Percentiles rank a stretch among this genome's conserved stretches.
Evolutionary conservation across 441 rosid species (phyloP).

Genomic region (Gossypium davidsonii): DNA sequence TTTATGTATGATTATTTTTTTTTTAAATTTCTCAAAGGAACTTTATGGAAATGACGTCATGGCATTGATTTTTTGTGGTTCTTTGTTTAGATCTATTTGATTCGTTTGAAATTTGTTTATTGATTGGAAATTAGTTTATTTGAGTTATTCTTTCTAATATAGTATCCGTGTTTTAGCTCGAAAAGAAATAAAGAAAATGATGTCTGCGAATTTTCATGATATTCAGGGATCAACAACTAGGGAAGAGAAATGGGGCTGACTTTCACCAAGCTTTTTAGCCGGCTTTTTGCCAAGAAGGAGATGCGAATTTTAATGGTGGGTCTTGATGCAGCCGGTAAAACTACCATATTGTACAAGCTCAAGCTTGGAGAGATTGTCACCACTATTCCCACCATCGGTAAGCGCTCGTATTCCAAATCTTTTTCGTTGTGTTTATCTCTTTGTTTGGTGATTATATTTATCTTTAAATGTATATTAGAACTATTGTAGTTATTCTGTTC

Average conservation of each 20-base stretch:
- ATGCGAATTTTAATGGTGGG: slow-evolving; percentile 90
- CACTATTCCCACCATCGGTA: slow-evolving; percentile 79
- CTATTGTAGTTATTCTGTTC: background rate
- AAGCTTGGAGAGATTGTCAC: slow-evolving; percentile 91
- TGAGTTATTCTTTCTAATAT: background rate
- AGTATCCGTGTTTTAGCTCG: background rate
- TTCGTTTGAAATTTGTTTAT: slow-evolving; percentile 9
- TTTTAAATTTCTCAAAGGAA: background rate
- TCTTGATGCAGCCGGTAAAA: slow-evolving; percentile 94
- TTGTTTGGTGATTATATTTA: background rate
- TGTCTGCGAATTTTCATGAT: background rate
- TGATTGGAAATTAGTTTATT: background rate
- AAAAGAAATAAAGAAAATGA: background rate
- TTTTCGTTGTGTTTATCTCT: background rate
- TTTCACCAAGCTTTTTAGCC: slow-evolving; percentile 69
- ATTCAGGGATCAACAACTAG: slow-evolving; percentile 20
- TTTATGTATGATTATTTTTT: background rate
- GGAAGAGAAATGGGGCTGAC: slow-evolving; percentile 57
- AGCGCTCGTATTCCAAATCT: slow-evolving; percentile 6
- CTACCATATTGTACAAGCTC: slow-evolving; percentile 81
- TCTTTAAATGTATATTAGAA: background rate
- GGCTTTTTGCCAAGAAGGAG: slow-evolving; percentile 84
- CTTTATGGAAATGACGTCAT: background rate
- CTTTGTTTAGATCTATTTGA: slow-evolving; percentile 25
- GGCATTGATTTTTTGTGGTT: background rate